These are phyloP conservation scores for Flueggea neowawraea DNA, from an alignment of 441 rosid genomes.

Conservation along the genomic window DNA sequence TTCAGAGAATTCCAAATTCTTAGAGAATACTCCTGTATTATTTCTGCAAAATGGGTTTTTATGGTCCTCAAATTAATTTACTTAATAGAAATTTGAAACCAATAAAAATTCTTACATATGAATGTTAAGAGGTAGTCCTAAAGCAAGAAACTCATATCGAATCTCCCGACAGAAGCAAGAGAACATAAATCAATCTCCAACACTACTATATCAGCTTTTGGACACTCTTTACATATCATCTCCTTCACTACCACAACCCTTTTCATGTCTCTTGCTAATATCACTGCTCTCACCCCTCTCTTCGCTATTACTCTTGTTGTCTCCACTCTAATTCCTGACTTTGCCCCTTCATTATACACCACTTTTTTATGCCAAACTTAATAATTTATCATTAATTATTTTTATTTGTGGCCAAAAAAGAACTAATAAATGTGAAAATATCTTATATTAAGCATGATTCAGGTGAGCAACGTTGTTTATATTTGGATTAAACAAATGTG, in stretches of 20 bases:
- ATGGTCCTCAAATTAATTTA: too few species aligned
- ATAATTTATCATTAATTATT: too few species aligned
- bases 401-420: too few species aligned
- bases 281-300: slow-evolving; percentile 73
- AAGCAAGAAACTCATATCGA: slow-evolving; percentile 58
- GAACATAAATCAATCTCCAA: slow-evolving; percentile 83
- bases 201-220: slow-evolving; percentile 50
- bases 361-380: too few species aligned
- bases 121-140: slow-evolving; percentile 75
- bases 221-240: slow-evolving; percentile 49
- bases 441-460: too few species aligned
- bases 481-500: too few species aligned
- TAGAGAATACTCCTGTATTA: slow-evolving; percentile 82
- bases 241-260: slow-evolving; percentile 62
- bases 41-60: slow-evolving; percentile 45
- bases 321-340: slow-evolving; percentile 92
- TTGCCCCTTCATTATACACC: slow-evolving; percentile 49
- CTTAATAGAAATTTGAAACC: too few species aligned
- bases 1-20: slow-evolving; percentile 80
- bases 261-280: slow-evolving; percentile 79
- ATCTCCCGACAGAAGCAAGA: slow-evolving; percentile 69
- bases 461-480: too few species aligned
- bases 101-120: slow-evolving; percentile 55
- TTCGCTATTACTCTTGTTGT: slow-evolving; percentile 79
- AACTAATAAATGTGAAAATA: too few species aligned